Evolutionary conservation across 441 rosid species (phyloP), one percentile per base, ranked within the genome.

Genomic region (Brassica hybrid): DNA sequence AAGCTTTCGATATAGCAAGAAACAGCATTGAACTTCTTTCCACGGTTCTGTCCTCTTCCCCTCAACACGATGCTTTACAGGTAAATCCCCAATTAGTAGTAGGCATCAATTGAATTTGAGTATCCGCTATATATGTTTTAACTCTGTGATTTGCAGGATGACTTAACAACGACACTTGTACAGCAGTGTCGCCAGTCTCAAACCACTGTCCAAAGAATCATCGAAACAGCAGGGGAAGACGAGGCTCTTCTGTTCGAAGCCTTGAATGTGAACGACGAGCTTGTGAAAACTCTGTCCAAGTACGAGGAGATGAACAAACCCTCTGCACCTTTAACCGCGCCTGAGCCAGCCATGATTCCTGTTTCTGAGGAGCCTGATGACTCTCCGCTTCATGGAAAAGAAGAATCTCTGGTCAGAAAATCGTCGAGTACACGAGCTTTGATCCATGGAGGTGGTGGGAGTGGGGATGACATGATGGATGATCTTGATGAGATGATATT

Each of bases 401-500:
- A 82, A 83, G 82, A 85, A 82, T 30, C 75, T 74, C 83, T 93
- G 86, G 62, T 89, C 32, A 88, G 99, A 80, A 93, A 89, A 83
- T 88, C 91, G 1, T 74, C 82, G 3, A 86, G 89, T 65, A 74
- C 85, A 14, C 88, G 87, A 34, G 83, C 83, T 27, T 90, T 90
- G 11, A 56, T 71, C 48, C 90, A 74, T 7, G 90, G 90, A n/a
- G 88, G 88, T 61, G 75, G 94, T 61, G 75, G 94, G 66, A 88
- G 86, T 88, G 89, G 84, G 0, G 99, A 93, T 7, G 94, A 86
- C 81, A 88, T 93, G 82, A 89, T 93, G 93, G 99, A 93, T 82
- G 98, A 95, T 81, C 94, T 95, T 0, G 97, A 93, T 80, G 97
- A 93, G 82, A 91, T 93, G 99, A 91, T 93, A 79, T 93, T 95